A percentile compares a stretch with the other conserved stretches of the same genome.
Evolutionary conservation across 768 basidiomycete species (phyloP).

Genomic region (Sarcodon sp.): DNA sequence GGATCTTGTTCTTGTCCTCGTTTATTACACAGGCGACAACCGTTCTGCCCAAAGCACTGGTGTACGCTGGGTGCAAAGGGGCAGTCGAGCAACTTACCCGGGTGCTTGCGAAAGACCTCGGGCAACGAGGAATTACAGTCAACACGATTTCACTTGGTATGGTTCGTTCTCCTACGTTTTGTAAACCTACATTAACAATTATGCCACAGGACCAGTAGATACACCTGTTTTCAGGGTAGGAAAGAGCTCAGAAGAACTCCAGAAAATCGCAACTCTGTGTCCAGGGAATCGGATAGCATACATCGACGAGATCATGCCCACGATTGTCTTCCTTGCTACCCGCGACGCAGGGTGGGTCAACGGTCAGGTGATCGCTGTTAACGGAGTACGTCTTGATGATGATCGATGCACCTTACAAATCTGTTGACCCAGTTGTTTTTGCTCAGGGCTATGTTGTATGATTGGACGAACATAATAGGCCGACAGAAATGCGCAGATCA

Average conservation of each 20-base stretch:
- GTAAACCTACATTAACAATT: not conserved
- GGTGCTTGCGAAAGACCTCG: slow-evolving; percentile 40
- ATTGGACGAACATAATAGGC: no score
- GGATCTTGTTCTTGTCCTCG: slow-evolving; percentile 40
- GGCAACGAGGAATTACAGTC: slow-evolving; percentile 32
- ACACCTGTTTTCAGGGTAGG: slow-evolving; percentile 36
- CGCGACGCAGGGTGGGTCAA: slow-evolving; percentile 39
- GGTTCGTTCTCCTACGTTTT: not conserved
- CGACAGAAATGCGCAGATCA: no score
- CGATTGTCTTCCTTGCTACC: slow-evolving; percentile 35
- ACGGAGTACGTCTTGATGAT: slow-evolving; percentile 27
- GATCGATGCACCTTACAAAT: no score
- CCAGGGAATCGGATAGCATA: slow-evolving; percentile 28
- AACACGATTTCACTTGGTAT: slow-evolving; percentile 31
- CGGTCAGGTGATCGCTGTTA: slow-evolving; percentile 35
- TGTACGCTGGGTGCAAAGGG: slow-evolving; percentile 39
- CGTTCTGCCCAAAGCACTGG: slow-evolving; percentile 28
- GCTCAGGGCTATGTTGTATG: no score
- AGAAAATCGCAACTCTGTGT: slow-evolving; percentile 26
- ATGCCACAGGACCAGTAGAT: slow-evolving; percentile 26
- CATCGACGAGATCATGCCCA: slow-evolving; percentile 35
- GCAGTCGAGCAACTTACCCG: slow-evolving; percentile 42
- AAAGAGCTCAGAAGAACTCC: slow-evolving; percentile 28
- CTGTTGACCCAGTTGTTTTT: no score
- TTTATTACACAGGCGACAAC: slow-evolving; percentile 27